A percentile compares a stretch with the other conserved stretches of the same genome.
Evolutionary conservation across 163 green algal genomes (phyloP).

Genomic region (Chlamydomonas reinhardtii): DNA sequence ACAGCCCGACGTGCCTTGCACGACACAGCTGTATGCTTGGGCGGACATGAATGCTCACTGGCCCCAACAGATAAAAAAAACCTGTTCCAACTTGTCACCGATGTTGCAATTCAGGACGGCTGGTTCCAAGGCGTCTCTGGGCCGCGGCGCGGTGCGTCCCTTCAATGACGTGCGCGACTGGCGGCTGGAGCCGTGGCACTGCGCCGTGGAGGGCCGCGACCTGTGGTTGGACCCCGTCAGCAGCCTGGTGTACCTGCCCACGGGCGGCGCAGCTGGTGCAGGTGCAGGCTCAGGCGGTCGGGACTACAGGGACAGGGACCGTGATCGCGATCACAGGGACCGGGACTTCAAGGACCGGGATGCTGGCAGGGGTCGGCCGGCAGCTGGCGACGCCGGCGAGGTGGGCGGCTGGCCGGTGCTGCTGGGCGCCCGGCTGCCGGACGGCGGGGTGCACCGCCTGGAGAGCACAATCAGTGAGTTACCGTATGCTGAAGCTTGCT

Average conservation of each 20-base stretch:
- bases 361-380: too few relatives aligned
- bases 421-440: neutral
- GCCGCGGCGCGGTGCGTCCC: neutral
- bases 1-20: neutral
- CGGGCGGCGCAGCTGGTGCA: neutral
- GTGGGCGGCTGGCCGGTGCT: constrained; percentile 22
- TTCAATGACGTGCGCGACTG: constrained; percentile 34
- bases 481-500: neutral
- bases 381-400: neutral
- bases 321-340: too few relatives aligned
- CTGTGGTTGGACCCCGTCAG: constrained; percentile 20
- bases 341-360: too few relatives aligned
- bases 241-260: constrained; percentile 26
- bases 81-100: too few relatives aligned
- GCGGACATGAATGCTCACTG: too few relatives aligned
- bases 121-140: neutral
- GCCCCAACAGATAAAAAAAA: too few relatives aligned
- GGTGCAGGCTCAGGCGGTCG: neutral
- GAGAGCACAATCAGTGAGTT: constrained; percentile 44
- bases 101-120: too few relatives aligned
- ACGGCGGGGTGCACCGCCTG: constrained; percentile 3
- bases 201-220: constrained; percentile 2
- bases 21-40: too few relatives aligned
- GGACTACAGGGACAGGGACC: too few relatives aligned
- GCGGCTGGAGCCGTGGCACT: constrained; percentile 38